Conservation (phyloP, 2,329 filamentous ascomycete species). For the Hortaea werneckii region DNA sequence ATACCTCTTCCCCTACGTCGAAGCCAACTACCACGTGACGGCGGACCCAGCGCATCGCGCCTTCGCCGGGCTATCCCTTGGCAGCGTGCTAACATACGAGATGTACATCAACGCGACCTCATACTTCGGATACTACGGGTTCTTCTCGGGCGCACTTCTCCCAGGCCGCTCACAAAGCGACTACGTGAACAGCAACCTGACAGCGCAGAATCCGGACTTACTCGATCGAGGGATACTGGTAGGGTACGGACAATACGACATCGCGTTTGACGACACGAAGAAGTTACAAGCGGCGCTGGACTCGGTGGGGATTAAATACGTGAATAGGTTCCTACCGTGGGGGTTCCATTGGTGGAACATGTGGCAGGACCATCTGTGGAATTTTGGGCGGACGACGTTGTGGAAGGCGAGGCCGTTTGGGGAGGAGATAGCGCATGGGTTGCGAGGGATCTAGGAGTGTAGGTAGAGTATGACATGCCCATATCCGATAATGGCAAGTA, state of each 20-base stretch:
- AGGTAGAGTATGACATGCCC: too few relatives aligned
- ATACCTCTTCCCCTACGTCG: slow-evolving; percentile 1
- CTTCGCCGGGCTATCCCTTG: slow-evolving; percentile 2
- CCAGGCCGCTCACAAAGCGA: slow-evolving; percentile 1
- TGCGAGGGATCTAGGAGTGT: too few relatives aligned
- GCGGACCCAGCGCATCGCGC: slow-evolving; percentile 1
- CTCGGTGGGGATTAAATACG: background rate
- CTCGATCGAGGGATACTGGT: background rate
- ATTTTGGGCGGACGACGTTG: too few relatives aligned
- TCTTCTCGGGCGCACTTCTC: slow-evolving; percentile 1
- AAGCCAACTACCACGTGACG: slow-evolving; percentile 1
- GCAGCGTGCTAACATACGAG: slow-evolving; percentile 1
- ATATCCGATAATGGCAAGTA: too few relatives aligned
- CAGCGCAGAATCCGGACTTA: background rate
- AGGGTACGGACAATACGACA: slow-evolving; percentile 2
- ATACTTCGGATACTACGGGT: background rate
- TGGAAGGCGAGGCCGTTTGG: too few relatives aligned
- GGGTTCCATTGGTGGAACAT: slow-evolving; percentile 3
- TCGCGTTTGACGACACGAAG: slow-evolving; percentile 1
- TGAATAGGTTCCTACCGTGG: slow-evolving; percentile 2
- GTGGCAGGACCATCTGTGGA: slow-evolving; percentile 3
- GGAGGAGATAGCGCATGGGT: too few relatives aligned
- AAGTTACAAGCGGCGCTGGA: slow-evolving; percentile 1
- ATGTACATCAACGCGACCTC: slow-evolving; percentile 4
- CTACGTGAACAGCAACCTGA: slow-evolving; percentile 1